Percentiles rank a stretch among this genome's conserved stretches.
Conservation (phyloP, 2,329 filamentous ascomycete species). For the Leptographium flavum region DNA sequence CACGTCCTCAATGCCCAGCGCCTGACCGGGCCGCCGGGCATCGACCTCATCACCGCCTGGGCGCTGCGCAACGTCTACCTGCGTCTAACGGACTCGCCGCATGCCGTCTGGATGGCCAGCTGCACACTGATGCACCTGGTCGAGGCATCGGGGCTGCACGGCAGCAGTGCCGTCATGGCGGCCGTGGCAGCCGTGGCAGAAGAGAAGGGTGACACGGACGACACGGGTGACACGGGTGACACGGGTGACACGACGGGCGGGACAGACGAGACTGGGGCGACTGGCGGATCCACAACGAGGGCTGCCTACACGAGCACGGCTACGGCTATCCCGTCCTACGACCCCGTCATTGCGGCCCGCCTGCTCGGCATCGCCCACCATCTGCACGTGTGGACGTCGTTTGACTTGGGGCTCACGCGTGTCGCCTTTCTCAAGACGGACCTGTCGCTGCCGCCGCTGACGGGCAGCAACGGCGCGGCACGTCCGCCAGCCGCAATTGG, state of each 20-base stretch:
- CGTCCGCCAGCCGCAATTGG: slow-evolving; percentile 16
- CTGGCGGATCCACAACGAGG: too few species aligned
- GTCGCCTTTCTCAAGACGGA: slow-evolving; percentile 30
- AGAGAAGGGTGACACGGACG: neutral
- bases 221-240: too few species aligned
- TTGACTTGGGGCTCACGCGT: slow-evolving; percentile 40
- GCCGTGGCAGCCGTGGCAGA: slow-evolving; percentile 14
- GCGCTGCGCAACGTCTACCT: slow-evolving; percentile 38
- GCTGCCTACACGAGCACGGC: too few species aligned
- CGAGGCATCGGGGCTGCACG: slow-evolving; percentile 35
- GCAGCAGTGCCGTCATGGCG: slow-evolving; percentile 19
- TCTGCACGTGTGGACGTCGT: slow-evolving; percentile 44
- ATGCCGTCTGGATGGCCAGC: slow-evolving; percentile 42
- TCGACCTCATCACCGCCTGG: slow-evolving; percentile 33
- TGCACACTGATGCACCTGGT: slow-evolving; percentile 43
- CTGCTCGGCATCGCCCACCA: slow-evolving; percentile 38
- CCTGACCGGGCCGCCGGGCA: slow-evolving; percentile 18
- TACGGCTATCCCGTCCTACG: neutral
- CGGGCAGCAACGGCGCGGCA: slow-evolving; percentile 12
- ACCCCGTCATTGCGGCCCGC: slow-evolving; percentile 11
- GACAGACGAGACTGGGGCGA: too few species aligned
- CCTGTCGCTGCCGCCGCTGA: slow-evolving; percentile 21
- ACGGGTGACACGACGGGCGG: neutral
- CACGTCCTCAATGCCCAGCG: slow-evolving; percentile 25
- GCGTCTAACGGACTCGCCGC: slow-evolving; percentile 35